Base-by-base conservation (phyloP, 208 protist species). In the Acanthamoeba culbertsoni region DNA sequence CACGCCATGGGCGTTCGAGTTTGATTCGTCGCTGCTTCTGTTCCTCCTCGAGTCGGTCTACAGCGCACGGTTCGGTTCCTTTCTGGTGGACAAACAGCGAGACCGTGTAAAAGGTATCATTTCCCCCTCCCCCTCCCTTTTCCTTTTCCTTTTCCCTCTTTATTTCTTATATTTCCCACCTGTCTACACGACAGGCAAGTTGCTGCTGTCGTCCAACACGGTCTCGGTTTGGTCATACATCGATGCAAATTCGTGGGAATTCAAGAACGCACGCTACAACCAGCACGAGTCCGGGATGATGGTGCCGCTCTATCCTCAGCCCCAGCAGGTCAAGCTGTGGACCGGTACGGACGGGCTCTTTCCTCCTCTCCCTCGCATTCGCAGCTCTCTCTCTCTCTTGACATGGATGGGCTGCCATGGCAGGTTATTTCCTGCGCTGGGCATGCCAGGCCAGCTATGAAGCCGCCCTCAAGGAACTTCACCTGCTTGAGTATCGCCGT, bases 171-270 rank as follows among this genome's bases (percentile, higher is more conserved):
- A 2, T 31, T 20, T 31, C 26, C 57, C 57, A 37, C 35, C 57
- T 65, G 7, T 2, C 53, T 59, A 16, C 1, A 43, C 6, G 5
- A 16, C 23, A 90, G 82, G 82, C 42, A 90, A 90, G 23, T 26
- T 71, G 26, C 53, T 31, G 28, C 82, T 90, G 1, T 12, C 57
- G 12, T 7, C 26, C 0, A 0, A 79, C 10, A 77, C 86, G 8
- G 16, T 77, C 26, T 92, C 86, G 2, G 55, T 92, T 23, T 92
- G 86, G 86, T 43, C 59, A 6, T 77, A 92, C 62, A 28, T 92
- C 10, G 62, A 79, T 20, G 63, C 62, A 18, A 7, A 28, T 26
- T 3, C 63, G 40, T 20, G n/a, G 18, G 0, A 77, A 26, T 92
- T 92, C 40, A n/a, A 8, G 0, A 14, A 51, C 26, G 33, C 0